Evolutionary conservation across 169 alveolate genomes (phyloP).

Genomic region (Cryptosporidium andersoni): DNA sequence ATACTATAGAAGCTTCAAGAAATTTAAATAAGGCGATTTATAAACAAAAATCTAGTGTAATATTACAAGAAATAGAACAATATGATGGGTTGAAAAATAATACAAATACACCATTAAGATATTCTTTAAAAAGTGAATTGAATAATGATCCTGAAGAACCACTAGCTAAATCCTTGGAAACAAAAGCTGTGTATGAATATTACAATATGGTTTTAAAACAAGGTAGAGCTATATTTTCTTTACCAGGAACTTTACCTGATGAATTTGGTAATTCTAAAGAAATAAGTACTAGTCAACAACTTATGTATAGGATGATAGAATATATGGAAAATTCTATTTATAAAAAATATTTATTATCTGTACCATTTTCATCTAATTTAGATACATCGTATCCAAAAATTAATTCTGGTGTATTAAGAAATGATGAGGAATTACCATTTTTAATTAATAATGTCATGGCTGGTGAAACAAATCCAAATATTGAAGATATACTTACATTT

Average conservation of each 20-base stretch:
- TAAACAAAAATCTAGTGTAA: neutral
- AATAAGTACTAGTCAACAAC: conserved; percentile 41
- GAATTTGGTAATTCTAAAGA: neutral
- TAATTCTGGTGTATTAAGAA: conserved; percentile 22
- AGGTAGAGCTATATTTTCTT: conserved; percentile 22
- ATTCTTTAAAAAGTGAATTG: neutral
- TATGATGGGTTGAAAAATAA: neutral
- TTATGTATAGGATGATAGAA: conserved; percentile 62
- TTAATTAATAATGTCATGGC: conserved; percentile 63
- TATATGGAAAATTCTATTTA: conserved; percentile 57
- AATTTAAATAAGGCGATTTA: neutral
- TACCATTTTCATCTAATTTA: neutral
- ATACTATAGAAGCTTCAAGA: conserved; percentile 51
- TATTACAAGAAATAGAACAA: neutral
- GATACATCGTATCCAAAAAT: conserved; percentile 11
- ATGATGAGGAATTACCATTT: conserved; percentile 55
- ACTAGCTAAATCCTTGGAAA: neutral
- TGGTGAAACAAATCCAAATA: conserved; percentile 40
- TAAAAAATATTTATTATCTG: neutral
- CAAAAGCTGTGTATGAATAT: conserved; percentile 54
- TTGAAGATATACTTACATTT: conserved; percentile 59
- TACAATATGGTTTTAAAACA: conserved; percentile 34
- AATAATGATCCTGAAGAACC: neutral
- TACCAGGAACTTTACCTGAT: conserved; percentile 36
- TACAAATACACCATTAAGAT: neutral